Percentiles rank a stretch among this genome's conserved stretches.
Conservation (phyloP, 106 monocot species). For the Chionographis japonica region DNA sequence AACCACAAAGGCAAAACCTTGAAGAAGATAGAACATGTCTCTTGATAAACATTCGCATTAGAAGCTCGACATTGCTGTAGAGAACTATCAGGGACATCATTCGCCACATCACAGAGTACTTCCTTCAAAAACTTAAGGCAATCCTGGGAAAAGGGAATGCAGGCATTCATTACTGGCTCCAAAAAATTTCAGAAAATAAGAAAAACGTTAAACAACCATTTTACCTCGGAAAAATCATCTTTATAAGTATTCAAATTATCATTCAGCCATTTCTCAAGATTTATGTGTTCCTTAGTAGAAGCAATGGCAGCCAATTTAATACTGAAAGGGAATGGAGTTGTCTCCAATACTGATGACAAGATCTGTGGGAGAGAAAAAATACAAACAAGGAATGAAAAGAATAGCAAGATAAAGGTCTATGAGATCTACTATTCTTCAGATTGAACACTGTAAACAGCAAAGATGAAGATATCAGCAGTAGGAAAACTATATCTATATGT, state of each 20-base stretch:
- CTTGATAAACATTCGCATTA: conserved; percentile 34
- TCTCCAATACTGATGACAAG: conserved; percentile 57
- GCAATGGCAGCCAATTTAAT: conserved; percentile 71
- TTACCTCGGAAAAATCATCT: conserved; percentile 81
- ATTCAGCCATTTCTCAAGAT: conserved; percentile 79
- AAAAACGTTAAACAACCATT: background rate
- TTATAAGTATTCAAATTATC: conserved; percentile 60
- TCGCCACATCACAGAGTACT: conserved; percentile 22
- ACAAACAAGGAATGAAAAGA: background rate
- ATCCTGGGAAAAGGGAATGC: conserved; percentile 31
- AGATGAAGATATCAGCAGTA: too few relatives aligned
- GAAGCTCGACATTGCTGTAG: conserved; percentile 18
- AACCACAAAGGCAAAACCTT: conserved; percentile 40
- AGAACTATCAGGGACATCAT: conserved; percentile 32
- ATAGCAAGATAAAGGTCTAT: background rate
- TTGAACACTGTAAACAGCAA: background rate
- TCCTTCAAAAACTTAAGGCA: conserved; percentile 63
- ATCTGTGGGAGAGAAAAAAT: conserved; percentile 47
- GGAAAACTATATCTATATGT: too few relatives aligned
- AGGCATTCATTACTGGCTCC: conserved; percentile 1
- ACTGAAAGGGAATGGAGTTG: conserved; percentile 58
- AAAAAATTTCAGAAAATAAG: background rate
- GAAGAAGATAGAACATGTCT: conserved; percentile 47
- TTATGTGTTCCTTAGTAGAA: conserved; percentile 47
- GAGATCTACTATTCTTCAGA: too few relatives aligned